These are phyloP conservation scores for Saccharomycopsis fibuligera DNA, from an alignment of 805 yeast genomes.

Conservation along the genomic window DNA sequence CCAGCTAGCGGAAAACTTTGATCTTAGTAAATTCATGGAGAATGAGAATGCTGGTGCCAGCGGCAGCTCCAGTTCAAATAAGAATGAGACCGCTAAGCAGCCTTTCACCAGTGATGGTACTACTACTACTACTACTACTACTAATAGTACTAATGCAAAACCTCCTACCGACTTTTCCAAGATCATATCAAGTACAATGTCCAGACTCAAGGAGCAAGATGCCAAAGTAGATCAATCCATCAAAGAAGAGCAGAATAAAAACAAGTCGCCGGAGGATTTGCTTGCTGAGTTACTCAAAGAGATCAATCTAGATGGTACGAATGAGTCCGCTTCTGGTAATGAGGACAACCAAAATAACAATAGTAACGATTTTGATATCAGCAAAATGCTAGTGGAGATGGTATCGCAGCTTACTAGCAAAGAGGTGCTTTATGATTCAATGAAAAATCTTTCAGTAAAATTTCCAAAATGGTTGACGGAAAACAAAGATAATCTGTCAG, in stretches of 20 bases:
- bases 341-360: conserved; percentile 27
- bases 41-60: neutral
- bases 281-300: conserved; percentile 47
- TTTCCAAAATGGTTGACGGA: conserved; percentile 65
- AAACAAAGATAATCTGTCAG: conserved; percentile 35
- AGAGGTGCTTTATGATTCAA: conserved; percentile 80
- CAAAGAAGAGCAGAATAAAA: conserved; percentile 35
- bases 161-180: conserved; percentile 45
- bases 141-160: conserved; percentile 11
- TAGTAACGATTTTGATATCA: conserved; percentile 49
- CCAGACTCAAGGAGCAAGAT: conserved; percentile 74
- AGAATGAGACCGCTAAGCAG: conserved; percentile 21
- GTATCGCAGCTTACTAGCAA: conserved; percentile 78
- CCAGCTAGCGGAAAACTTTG: conserved; percentile 24
- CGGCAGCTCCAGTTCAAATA: conserved; percentile 23
- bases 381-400: conserved; percentile 62
- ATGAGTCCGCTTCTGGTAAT: conserved; percentile 29
- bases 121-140: no score
- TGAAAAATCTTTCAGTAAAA: conserved; percentile 69
- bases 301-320: conserved; percentile 26
- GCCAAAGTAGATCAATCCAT: conserved; percentile 56
- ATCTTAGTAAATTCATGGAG: conserved; percentile 17
- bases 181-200: conserved; percentile 74
- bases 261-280: conserved; percentile 48
- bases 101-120: no score